Evolutionary conservation across 1,284 basidiomycete species (phyloP).

Genomic region (Ceratobasidium sp.): DNA sequence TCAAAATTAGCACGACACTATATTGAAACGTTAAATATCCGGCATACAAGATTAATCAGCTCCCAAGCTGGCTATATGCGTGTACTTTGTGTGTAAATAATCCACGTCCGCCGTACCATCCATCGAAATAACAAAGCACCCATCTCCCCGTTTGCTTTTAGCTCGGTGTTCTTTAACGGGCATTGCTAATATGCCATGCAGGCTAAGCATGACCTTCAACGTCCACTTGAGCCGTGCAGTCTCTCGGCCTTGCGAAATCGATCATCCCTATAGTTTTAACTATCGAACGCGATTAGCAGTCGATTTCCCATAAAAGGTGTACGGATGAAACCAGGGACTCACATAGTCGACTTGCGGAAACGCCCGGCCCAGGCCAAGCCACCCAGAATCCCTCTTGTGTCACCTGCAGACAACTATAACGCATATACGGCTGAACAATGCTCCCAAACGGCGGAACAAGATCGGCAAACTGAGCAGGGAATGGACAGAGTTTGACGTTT

Average conservation of each 20-base stretch:
- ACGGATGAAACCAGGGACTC: background rate
- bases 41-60: no score
- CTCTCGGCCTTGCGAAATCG: background rate
- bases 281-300: background rate
- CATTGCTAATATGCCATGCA: no score
- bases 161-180: no score
- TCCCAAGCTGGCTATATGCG: no score
- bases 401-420: conserved; percentile 7
- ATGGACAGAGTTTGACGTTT: background rate
- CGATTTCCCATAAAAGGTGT: background rate
- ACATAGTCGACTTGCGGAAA: background rate
- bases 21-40: no score
- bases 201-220: no score
- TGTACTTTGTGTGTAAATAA: no score
- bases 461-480: background rate
- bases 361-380: background rate
- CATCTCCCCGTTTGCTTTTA: no score
- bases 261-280: background rate
- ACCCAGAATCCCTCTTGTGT: conserved; percentile 8
- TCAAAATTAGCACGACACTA: no score
- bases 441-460: conserved; percentile 1
- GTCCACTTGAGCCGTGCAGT: no score
- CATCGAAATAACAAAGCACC: no score
- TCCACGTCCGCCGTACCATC: no score
- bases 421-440: background rate